Base-by-base conservation (phyloP, 1,284 basidiomycete genomes). In the Peniophora sp. region DNA sequence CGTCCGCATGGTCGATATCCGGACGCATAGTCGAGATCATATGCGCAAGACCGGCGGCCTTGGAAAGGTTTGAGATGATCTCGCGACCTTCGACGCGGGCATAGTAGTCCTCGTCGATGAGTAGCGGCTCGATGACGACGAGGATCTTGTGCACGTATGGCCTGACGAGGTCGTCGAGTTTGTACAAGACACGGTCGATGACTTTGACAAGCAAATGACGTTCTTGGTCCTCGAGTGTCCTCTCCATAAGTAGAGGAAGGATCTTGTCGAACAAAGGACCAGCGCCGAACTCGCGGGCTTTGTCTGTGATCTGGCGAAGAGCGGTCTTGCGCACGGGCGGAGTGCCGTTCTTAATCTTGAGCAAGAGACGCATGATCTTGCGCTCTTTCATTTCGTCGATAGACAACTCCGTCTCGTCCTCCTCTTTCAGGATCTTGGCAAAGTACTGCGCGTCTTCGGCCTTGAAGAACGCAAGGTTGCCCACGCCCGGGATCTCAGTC, bases 11-110 rank as follows among this genome's bases (percentile, higher is more conserved):
- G 68, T 99, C 96, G 59, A 99, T 99, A 76, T 99, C 96, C 2
- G 97, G 97, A 61, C 96, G 88, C 96, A 99, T 99, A 18, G 96
- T 99, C 35, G 96, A 99, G 62, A 99, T 99, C 97, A 99, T 99
- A 69, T 99, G 97, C 2, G 96, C 97, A 20, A 99, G 85, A 69
- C 97, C 96, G 32, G 97, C 96, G 2, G 97, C 97, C 68, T 99
- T 99, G 46, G 97, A 97, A 47, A 99, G 74, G 69, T 99, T 99
- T 62, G 92, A 96, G 62, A 99, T 99, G 65, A 99, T 99, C 73
- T 99, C 97, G 49, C 97, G 91, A 57, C 97, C 97, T 74, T 99
- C 97, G 51, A 99, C 93, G 66, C 96, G 92, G 45, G 97, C 97
- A 62, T 99, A 99, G 73, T 99, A 99, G 68, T 99, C 97, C 68